Conservation (phyloP, 768 basidiomycete genomes). For the Imleria badia region DNA sequence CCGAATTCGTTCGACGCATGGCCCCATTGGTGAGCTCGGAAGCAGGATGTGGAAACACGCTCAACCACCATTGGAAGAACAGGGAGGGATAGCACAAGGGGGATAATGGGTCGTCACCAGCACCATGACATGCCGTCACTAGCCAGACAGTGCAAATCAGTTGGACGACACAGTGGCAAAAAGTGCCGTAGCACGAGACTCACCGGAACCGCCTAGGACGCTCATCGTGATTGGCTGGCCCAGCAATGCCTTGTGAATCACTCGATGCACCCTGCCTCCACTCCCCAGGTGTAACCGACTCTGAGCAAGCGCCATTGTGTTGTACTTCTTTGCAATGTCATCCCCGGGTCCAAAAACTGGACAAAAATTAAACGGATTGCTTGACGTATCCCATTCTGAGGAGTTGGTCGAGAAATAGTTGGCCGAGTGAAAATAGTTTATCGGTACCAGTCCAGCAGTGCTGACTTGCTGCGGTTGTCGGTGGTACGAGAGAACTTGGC, state of each 20-base stretch:
- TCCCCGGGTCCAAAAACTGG: conserved; percentile 85
- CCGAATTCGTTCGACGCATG: conserved; percentile 86
- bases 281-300: conserved; percentile 78
- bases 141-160: conserved; percentile 1
- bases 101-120: conserved; percentile 87
- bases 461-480: conserved; percentile 22
- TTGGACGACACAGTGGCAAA: not conserved
- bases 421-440: conserved; percentile 78
- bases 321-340: conserved; percentile 74
- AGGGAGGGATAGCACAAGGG: conserved; percentile 87
- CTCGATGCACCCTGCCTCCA: conserved; percentile 76
- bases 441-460: conserved; percentile 56
- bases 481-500: conserved; percentile 47
- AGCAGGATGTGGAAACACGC: conserved; percentile 96
- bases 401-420: conserved; percentile 24
- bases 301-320: conserved; percentile 68
- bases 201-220: conserved; percentile 86
- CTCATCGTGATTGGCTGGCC: conserved; percentile 89
- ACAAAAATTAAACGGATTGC: conserved; percentile 87
- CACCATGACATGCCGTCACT: conserved; percentile 94
- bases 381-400: conserved; percentile 33
- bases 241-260: conserved; percentile 78
- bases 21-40: conserved; percentile 98
- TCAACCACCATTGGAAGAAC: conserved; percentile 98
- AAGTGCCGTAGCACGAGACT: conserved; percentile 21